Percentiles rank a stretch among this genome's conserved stretches.
phyloP scores from a whole-genome alignment of 805 yeast species.

The Yarrowia osloensis region DNA sequence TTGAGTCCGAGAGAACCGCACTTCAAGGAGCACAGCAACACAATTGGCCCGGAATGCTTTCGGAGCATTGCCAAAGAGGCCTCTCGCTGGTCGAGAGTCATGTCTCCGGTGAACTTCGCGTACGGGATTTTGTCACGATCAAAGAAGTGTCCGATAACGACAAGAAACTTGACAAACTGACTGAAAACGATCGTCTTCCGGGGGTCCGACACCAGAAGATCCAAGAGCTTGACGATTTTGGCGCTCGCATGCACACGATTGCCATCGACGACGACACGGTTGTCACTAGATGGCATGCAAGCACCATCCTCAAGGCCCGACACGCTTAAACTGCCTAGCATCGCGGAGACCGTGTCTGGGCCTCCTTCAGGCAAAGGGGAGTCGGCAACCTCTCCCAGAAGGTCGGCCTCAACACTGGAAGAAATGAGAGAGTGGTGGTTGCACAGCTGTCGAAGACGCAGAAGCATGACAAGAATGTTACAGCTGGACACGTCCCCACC shows the following conservation, averaged over 20 bases:
- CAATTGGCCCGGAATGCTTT: background rate
- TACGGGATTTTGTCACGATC: background rate
- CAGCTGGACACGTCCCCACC: background rate
- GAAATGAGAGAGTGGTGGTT: background rate
- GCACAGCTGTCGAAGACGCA: background rate
- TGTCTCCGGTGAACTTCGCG: background rate
- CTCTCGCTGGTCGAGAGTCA: background rate
- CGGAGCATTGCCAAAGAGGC: background rate
- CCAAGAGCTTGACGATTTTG: background rate
- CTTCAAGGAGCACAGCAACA: background rate
- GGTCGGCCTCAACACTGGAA: background rate
- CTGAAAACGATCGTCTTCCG: background rate
- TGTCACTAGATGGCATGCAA: too few relatives aligned
- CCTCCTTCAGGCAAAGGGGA: background rate
- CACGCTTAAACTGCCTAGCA: background rate
- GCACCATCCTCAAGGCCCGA: too few relatives aligned
- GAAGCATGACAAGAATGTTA: background rate
- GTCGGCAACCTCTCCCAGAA: background rate
- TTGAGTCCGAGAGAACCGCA: background rate
- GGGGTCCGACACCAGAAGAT: background rate
- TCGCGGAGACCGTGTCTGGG: background rate
- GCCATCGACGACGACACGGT: background rate
- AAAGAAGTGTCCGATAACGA: background rate
- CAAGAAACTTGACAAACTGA: background rate
- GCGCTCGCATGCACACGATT: background rate